Percentiles rank a stretch among this genome's conserved stretches.
Evolutionary conservation across 306 rosid species (phyloP).

Genomic region (Calophaca sinica): DNA sequence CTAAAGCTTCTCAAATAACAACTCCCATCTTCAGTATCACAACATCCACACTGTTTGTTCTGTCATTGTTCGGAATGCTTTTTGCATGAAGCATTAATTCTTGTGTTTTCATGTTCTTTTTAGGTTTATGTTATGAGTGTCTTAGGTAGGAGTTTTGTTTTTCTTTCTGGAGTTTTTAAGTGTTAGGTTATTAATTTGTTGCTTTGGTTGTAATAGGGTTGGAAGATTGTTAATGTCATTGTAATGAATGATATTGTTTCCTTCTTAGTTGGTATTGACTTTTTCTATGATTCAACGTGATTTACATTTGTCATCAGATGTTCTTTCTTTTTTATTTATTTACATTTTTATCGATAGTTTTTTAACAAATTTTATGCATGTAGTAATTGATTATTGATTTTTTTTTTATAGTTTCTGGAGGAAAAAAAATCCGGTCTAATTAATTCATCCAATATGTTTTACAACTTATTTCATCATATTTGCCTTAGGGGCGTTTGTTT

Average conservation of each 20-base stretch:
- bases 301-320: slow-evolving; percentile 14
- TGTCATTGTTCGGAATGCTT: slow-evolving; percentile 26
- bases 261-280: slow-evolving; percentile 22
- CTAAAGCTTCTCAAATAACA: slow-evolving; percentile 39
- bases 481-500: too few relatives aligned
- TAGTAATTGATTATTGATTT: too few relatives aligned
- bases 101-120: background rate
- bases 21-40: slow-evolving; percentile 1
- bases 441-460: too few relatives aligned
- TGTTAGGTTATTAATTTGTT: background rate
- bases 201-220: background rate
- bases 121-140: background rate
- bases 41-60: slow-evolving; percentile 23
- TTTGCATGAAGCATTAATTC: slow-evolving; percentile 44
- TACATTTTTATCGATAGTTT: too few relatives aligned
- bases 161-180: background rate
- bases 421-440: too few relatives aligned
- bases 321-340: background rate
- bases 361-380: too few relatives aligned
- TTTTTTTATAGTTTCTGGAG: too few relatives aligned
- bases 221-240: background rate
- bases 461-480: too few relatives aligned
- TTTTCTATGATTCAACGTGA: background rate
- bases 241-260: background rate
- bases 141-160: slow-evolving; percentile 8